Evolutionary conservation across 202 grass and related monocot species (phyloP), one percentile per base, ranked within the genome.

Genomic region (Setaria italica): DNA sequence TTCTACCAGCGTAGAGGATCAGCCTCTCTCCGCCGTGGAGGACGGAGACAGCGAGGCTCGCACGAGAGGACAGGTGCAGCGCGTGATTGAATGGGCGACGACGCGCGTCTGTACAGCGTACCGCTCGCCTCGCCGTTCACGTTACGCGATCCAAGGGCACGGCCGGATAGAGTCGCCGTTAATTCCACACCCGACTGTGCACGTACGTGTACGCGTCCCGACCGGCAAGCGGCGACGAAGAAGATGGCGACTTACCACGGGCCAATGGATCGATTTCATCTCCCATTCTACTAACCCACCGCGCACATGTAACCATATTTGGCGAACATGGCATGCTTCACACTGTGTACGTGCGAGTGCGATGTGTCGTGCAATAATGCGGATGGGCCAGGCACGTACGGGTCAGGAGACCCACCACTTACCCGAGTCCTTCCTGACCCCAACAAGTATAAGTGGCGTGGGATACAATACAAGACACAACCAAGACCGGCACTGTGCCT

Each of bases 221-320:
- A 37, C 43, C 39, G 42, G 68, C n/a, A 16, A 49, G 45, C 45
- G 7, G 55, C 19, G 20, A 21, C 55, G 55, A 34, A 7, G 67
- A 25, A 7, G 69, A 49, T 48, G 3, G 59, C 25, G 25, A 62
- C 0, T 14, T 50, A 15, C 21, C 45, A 72, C 45, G 68, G 43
- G 11, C n/a, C 55, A 19, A 41, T n/a, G 16, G 16, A 4, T 39
- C 34, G 64, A 58, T 55, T 54, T 11, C 19, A 10, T 10, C 43
- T 11, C 9, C 20, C 10, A 9, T 62, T 8, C 64, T 11, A 10
- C 64, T 37, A 67, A 67, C 33, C 64, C 64, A 17, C 64, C 33
- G 15, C 64, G 64, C 64, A 67, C 64, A 67, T 67, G 64, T 67
- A 67, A 67, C 64, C 64, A 67, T 19, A 67, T 67, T 19, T 19